These are phyloP conservation scores for Scutellaria barbata DNA, from an alignment of 257 asterid species.

Conservation along the genomic window DNA sequence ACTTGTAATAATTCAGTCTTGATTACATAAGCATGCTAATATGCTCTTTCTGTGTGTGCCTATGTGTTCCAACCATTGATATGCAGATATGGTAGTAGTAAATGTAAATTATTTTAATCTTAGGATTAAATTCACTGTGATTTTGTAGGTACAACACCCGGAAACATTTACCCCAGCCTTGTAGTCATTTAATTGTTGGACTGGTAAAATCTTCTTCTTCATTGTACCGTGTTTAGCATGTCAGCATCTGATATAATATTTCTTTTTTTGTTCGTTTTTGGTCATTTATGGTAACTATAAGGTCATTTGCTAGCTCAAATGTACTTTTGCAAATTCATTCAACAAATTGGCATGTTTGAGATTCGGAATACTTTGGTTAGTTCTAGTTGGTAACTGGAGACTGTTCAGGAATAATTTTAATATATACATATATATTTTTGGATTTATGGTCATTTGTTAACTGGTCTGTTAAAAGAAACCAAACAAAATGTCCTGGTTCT, in stretches of 20 bases:
- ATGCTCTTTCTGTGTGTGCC: background rate
- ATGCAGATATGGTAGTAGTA: background rate
- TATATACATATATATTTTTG: background rate
- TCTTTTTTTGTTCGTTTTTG: background rate
- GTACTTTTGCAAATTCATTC: conserved; percentile 10
- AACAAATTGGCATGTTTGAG: background rate
- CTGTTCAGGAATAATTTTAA: background rate
- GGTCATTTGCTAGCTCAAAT: background rate
- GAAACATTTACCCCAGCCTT: conserved; percentile 53
- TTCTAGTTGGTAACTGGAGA: background rate
- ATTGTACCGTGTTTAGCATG: background rate
- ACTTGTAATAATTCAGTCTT: background rate
- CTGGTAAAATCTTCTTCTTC: conserved; percentile 44
- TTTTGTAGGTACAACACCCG: conserved; percentile 50
- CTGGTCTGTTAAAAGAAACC: background rate
- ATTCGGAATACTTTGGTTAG: background rate
- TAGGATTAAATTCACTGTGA: conserved; percentile 10
- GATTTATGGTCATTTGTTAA: background rate
- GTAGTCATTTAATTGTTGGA: conserved; percentile 60
- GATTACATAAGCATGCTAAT: background rate
- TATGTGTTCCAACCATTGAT: too few species aligned
- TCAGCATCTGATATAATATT: background rate
- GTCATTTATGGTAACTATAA: background rate
- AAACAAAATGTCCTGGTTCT: background rate
- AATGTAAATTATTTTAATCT: background rate